Evolutionary conservation across 352 stramenopile genomes (phyloP).

Genomic region (Globisporangium viniferum): DNA sequence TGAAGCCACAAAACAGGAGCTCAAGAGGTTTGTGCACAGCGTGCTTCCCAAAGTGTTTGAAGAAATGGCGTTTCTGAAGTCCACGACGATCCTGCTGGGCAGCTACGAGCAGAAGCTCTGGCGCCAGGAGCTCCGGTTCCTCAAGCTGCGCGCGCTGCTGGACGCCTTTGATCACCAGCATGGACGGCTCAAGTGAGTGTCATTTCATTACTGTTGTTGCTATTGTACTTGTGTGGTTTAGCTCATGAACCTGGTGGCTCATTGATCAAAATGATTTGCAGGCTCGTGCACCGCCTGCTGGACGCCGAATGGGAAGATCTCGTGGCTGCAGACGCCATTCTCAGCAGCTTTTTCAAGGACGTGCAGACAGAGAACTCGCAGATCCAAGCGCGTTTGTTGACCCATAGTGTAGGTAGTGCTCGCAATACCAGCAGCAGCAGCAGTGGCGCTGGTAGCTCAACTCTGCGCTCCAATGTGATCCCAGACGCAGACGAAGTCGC

Average conservation of each 20-base stretch:
- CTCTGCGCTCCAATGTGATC: not conserved
- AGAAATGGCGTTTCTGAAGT: slow-evolving; percentile 38
- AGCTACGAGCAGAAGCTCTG: slow-evolving; percentile 51
- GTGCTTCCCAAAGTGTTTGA: slow-evolving; percentile 22
- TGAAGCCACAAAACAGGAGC: slow-evolving; percentile 21
- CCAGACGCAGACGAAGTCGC: slow-evolving; percentile 13
- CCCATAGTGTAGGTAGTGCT: not conserved
- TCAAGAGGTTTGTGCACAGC: slow-evolving; percentile 21
- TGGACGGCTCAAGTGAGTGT: slow-evolving; percentile 29
- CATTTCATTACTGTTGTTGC: not conserved
- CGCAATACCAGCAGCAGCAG: not conserved
- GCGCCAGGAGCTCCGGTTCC: slow-evolving; percentile 39
- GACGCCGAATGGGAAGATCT: slow-evolving; percentile 43
- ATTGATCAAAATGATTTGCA: not conserved
- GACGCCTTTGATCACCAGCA: slow-evolving; percentile 38
- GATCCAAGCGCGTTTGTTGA: slow-evolving; percentile 7
- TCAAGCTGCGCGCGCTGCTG: slow-evolving; percentile 27
- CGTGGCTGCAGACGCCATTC: slow-evolving; percentile 60
- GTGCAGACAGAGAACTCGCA: not conserved
- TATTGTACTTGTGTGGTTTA: not conserved
- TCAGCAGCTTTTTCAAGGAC: slow-evolving; percentile 49
- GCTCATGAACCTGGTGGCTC: not conserved
- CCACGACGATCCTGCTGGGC: slow-evolving; percentile 33
- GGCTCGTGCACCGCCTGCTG: slow-evolving; percentile 26
- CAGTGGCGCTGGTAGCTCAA: not conserved